phyloP scores from a whole-genome alignment of 176 grass and related monocot species.

The Lolium perenne region DNA sequence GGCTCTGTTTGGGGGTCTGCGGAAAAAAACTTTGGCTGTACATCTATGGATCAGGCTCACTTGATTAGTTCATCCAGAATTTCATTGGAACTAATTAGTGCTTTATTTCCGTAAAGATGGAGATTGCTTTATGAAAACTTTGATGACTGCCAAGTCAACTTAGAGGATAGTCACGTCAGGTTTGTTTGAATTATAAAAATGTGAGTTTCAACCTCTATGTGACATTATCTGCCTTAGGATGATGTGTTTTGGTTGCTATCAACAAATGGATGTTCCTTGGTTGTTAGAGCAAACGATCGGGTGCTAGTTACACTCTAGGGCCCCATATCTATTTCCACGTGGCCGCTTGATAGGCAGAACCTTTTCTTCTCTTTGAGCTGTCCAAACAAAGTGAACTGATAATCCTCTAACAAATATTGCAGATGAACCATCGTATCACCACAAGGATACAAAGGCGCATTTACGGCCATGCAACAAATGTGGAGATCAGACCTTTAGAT shows the following conservation, averaged over 20 bases:
- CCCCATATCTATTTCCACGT: background rate
- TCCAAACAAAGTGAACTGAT: conserved; percentile 5
- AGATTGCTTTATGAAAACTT: background rate
- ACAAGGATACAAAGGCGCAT: conserved; percentile 88
- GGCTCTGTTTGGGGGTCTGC: background rate
- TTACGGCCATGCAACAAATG: conserved; percentile 77
- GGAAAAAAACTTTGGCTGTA: background rate
- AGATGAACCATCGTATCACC: conserved; percentile 82
- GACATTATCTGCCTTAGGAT: background rate
- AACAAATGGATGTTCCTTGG: background rate
- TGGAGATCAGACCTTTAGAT: conserved; percentile 79
- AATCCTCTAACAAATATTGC: conserved; percentile 21
- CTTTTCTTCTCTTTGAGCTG: background rate
- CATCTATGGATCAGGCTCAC: background rate
- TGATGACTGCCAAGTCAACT: background rate
- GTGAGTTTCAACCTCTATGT: background rate
- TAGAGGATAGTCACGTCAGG: background rate
- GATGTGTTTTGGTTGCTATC: background rate
- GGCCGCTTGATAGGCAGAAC: background rate
- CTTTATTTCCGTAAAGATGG: background rate
- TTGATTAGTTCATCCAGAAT: background rate
- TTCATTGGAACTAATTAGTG: background rate
- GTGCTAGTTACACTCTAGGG: background rate
- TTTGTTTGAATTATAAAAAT: background rate
- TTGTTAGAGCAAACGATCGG: background rate